Evolutionary conservation across 1,284 basidiomycete species (phyloP), one percentile per base, ranked within the genome.

Genomic region (Tetrapyrgos nigripes): DNA sequence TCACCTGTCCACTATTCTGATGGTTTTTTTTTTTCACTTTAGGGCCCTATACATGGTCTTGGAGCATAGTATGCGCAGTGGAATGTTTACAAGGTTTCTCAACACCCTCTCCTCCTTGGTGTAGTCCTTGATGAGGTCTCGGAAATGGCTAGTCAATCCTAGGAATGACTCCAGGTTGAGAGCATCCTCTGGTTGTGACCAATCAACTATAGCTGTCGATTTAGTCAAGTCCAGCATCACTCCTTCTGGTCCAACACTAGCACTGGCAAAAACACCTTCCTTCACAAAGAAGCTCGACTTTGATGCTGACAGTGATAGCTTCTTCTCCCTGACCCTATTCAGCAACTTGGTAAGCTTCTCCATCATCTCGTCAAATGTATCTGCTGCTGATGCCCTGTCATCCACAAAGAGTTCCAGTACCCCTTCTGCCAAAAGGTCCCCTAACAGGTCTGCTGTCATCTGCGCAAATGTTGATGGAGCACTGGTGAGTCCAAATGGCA

Each of bases 401-500:
- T n/a, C n/a, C n/a, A n/a, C n/a, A n/a, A n/a, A n/a, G n/a, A n/a
- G n/a, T n/a, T n/a, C 77, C 71, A 49, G 77, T 73, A 0, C 76
- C 72, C 59, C 65, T 3, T 65, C 57, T 2, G 63, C 68, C 0
- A 76, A 35, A 1, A 80, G 62, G 52, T 77, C 76, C 10, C 69
- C 59, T 14, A 80, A 55, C 8, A 60, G 46, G 0, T 44, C 26
- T 2, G 73, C 72, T 1, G 73, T 73, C 64, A 76, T 68, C 3
- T 76, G 28, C 6, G 64, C 69, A 58, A 79, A 80, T 1, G 65
- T 70, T 1, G 73, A 73, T 23, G 78, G 78, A n/a, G n/a, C n/a
- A n/a, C n/a, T n/a, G n/a, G n/a, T n/a, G n/a, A n/a, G n/a, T n/a
- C n/a, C n/a, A n/a, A 79, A 78, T 0, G 76, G 78, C 76, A 81